Evolutionary conservation across 345 rosid species (phyloP).

Genomic region (Hevea brasiliensis): DNA sequence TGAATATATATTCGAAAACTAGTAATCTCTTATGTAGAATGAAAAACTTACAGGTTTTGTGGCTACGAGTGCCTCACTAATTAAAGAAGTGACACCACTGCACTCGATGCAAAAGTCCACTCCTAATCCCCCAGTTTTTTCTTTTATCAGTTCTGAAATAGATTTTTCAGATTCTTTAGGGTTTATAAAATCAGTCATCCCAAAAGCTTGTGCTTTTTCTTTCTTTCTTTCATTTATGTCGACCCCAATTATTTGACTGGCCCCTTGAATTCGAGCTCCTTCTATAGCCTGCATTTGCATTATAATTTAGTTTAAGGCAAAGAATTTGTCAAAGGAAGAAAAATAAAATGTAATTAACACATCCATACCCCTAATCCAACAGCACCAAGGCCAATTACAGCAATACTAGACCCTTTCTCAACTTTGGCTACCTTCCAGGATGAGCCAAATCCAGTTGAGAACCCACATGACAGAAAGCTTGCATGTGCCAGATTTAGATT

Average conservation of each 20-base stretch:
- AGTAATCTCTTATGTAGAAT: no score
- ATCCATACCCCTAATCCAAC: conserved; percentile 64
- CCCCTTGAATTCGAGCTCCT: conserved; percentile 56
- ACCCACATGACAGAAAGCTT: conserved; percentile 65
- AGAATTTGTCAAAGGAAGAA: no score
- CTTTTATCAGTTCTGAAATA: conserved; percentile 33
- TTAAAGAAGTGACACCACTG: conserved; percentile 38
- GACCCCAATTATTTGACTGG: conserved; percentile 53
- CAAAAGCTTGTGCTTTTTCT: conserved; percentile 38
- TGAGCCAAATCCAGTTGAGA: conserved; percentile 68
- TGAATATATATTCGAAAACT: no score
- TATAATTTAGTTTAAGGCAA: no score
- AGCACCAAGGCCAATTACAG: conserved; percentile 68
- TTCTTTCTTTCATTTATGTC: conserved; percentile 44
- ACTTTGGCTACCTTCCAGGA: conserved; percentile 63
- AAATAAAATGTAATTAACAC: no score
- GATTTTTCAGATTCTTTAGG: conserved; percentile 41
- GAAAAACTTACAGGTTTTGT: conserved; percentile 38
- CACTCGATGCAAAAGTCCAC: conserved; percentile 66
- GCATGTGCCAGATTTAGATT: conserved; percentile 37
- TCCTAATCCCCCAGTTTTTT: conserved; percentile 45
- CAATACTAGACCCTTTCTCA: conserved; percentile 53
- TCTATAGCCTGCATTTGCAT: conserved; percentile 35
- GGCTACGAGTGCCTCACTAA: conserved; percentile 44
- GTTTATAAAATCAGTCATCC: conserved; percentile 59